Base-by-base conservation (phyloP, 176 grass and related monocot species). In the Oryza meridionalis region DNA sequence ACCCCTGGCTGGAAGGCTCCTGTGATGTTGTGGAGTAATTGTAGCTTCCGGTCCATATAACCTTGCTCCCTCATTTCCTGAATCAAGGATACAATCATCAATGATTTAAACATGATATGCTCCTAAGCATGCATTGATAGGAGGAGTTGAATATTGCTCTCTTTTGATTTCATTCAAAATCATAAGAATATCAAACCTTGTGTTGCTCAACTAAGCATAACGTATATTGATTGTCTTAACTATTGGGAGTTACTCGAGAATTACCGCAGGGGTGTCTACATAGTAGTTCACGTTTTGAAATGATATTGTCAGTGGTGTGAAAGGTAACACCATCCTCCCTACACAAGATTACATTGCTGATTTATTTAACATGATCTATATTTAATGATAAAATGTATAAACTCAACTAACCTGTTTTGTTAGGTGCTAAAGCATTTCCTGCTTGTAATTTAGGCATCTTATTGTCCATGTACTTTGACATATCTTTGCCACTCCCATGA, bases 271-370 rank as follows among this genome's bases (percentile, higher is more conserved):
- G 50, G 88, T 84, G 24, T 94, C 90, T 44, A 97, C 88, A 24
- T 91, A 94, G 81, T 97, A 97, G 77, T 91, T 97, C 65, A 97
- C 86, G 73, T 97, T 78, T 25, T 91, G 77, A 77, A 94, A 94
- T 72, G 88, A 86, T 81, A 97, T 76, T 67, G 81, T 86, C 59
- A 97, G 86, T 12, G 94, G 90, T 79, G 86, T 94, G 81, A 94
- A 92, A 82, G 92, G 94, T 65, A 97, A 83, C 72, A 83, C 94
- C 86, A 96, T 90, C 70, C 75, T 96, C 45, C 86, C 93, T 96
- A 81, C 58, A 66, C 74, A 73, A 77, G 9, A 83, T 78, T 66
- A 12, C 7, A 65, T 66, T 49, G 55, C 5, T 59, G 21, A 9
- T 51, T 1, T 4, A 4, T 59, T 59, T 3, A 49, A 4, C 11